phyloP scores from a whole-genome alignment of 2,329 filamentous ascomycete genomes.

The Diaporthe capsici region DNA sequence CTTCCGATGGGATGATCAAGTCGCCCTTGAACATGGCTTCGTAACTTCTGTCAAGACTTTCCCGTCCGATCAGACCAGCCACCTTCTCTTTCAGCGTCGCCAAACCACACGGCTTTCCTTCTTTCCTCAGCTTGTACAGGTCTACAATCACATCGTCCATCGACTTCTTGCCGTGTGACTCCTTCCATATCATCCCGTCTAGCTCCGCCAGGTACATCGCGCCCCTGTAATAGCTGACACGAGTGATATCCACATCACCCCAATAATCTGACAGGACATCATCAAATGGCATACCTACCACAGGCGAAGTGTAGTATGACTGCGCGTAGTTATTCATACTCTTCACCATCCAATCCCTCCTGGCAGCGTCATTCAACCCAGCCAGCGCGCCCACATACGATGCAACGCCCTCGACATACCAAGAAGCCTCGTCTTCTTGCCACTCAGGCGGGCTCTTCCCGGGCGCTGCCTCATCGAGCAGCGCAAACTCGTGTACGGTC shows the following conservation, averaged over 20 bases:
- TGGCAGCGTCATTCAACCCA: conserved; percentile 23
- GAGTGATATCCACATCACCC: conserved; percentile 32
- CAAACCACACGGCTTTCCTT: conserved; percentile 4
- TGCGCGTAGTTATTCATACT: conserved; percentile 41
- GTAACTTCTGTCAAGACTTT: conserved; percentile 18
- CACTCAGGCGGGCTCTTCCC: background rate
- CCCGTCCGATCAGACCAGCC: conserved; percentile 9
- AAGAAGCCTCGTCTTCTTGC: conserved; percentile 26
- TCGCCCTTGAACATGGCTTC: conserved; percentile 34
- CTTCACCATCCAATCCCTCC: conserved; percentile 29
- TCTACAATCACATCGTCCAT: conserved; percentile 40
- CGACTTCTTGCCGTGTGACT: conserved; percentile 26
- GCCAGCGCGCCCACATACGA: conserved; percentile 38
- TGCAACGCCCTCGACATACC: conserved; percentile 41
- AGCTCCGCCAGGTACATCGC: conserved; percentile 37
- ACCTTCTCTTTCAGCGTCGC: conserved; percentile 16
- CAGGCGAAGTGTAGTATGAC: conserved; percentile 37
- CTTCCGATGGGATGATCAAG: conserved; percentile 33
- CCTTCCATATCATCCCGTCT: conserved; percentile 31
- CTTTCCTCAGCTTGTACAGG: conserved; percentile 35
- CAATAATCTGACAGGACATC: conserved; percentile 38
- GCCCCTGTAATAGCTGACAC: conserved; percentile 36
- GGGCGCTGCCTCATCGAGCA: conserved; percentile 5
- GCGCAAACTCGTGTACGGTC: conserved; percentile 40
- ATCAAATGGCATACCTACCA: conserved; percentile 12